Evolutionary conservation across 2,329 filamentous ascomycete genomes (phyloP).

Genomic region (Ascochyta clinopodiicola): DNA sequence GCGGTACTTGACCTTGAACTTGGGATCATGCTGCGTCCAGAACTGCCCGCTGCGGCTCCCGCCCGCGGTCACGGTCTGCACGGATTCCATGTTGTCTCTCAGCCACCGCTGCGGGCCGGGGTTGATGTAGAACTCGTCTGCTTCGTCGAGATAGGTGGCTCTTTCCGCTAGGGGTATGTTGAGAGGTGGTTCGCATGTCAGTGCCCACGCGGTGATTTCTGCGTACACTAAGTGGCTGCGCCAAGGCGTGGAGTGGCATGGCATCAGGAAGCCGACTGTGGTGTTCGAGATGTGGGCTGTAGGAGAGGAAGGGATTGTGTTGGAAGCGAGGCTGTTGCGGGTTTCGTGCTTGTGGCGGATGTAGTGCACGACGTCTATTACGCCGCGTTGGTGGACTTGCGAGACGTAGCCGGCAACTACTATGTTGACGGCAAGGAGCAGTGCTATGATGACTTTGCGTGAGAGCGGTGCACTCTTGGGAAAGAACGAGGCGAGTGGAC

Average conservation of each 20-base stretch:
- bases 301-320: conserved; percentile 56
- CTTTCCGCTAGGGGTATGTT: conserved; percentile 69
- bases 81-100: conserved; percentile 49
- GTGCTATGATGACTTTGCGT: conserved; percentile 60
- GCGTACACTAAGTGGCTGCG: conserved; percentile 83
- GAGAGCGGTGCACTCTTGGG: conserved; percentile 31
- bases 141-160: conserved; percentile 80
- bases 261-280: conserved; percentile 82
- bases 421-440: conserved; percentile 70
- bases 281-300: conserved; percentile 39
- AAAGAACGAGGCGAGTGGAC: conserved; percentile 71
- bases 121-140: conserved; percentile 83
- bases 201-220: conserved; percentile 76
- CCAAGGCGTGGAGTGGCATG: conserved; percentile 96
- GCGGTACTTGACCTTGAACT: conserved; percentile 24
- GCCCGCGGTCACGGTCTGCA: conserved; percentile 27
- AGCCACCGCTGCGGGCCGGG: conserved; percentile 55
- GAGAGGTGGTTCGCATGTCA: conserved; percentile 90
- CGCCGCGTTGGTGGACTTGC: conserved; percentile 76
- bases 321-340: conserved; percentile 31
- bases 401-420: conserved; percentile 76
- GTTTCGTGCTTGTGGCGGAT: conserved; percentile 76
- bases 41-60: conserved; percentile 33
- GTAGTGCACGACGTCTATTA: conserved; percentile 75
- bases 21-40: conserved; percentile 32